Base-by-base conservation (phyloP, 805 yeast species). In the Yarrowia hollandica region DNA sequence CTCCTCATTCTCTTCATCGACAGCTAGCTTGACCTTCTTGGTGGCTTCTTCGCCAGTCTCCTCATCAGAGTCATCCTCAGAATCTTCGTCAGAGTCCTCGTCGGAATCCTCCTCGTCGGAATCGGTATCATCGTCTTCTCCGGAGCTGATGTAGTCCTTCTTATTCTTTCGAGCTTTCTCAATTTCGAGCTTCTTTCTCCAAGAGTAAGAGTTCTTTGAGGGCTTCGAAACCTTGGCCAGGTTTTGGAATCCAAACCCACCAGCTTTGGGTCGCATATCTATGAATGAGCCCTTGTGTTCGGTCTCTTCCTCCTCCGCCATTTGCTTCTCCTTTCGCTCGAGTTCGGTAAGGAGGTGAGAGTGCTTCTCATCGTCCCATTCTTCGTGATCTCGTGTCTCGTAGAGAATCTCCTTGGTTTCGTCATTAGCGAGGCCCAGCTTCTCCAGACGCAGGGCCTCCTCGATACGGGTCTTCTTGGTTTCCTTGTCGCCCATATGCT, bases 391-490 rank as follows among this genome's bases (percentile, higher is more conserved):
- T 62, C 85, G 77, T 66, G 84, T 83, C 69, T 88, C 95, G 67
- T 86, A 88, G 25, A 88, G 71, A 18, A 88, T 76, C 19, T 79
- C 84, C 48, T 74, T 77, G 0, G 89, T 84, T 31, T 73, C 71
- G 1, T 83, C 90, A 68, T 80, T 81, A 1, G 81, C 85, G 61
- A 86, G 75, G 1, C 96, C 96, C 67, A 82, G 84, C 61, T 77
- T 77, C 67, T 90, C 96, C 37, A 85, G 72, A 56, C 80, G 80
- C 59, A 88, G 69, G 0, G 96, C 96, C 66, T 88, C 92, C n/a
- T 79, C 72, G 72, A 89, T 79, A 62, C 80, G 81, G 66, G 88
- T 91, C 57, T 76, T 79, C 63, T 80, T 82, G 1, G 96, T 87
- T 63, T 79, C 82, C 54, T 75, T 77, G 14, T 82, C 79, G 52